Evolutionary conservation across 148 eudicot species (phyloP), one percentile per base, ranked within the genome.

Genomic region (Amaranthus palmeri): DNA sequence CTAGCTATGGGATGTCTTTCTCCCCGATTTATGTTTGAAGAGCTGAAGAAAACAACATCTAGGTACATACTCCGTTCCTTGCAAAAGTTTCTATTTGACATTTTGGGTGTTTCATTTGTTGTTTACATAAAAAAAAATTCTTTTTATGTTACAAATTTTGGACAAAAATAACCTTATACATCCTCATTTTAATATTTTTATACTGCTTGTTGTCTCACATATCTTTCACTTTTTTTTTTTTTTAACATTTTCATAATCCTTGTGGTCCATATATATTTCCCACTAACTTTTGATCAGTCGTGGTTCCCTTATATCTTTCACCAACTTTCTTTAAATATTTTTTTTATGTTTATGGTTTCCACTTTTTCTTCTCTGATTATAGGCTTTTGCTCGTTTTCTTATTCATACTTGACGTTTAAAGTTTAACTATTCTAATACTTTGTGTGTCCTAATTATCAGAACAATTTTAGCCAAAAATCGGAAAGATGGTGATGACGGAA

Each of bases 1-100:
- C 88, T 93, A 65, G 84, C 96, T 36, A 88, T 86, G 88, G 98
- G 98, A 75, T 91, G 98, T 75, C 90, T 93, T 63, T 93, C 98
- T 70, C 98, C 98, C 25, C 89, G 98, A 11, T 80, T 81, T 76
- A 87, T 93, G 97, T 93, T 93, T 79, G 98, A 89, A 74, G 98
- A 91, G 74, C 80, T 93, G 63, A 91, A 89, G 86, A 93, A 89
- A 71, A 85, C 92, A 36, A 75, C 88, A 71, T 89, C 97, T 56
- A 77, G 96, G 98, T 91, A 78, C 56, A 41, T 41, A 9, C 4
- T 49, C 11, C 47, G 53, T 10, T 4, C 9, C 3, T 48, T 51
- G 2, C 1, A 25, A 2, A 25, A 25, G 36, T 25, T 25, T 25
- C 2, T 25, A 25, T 25, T 0, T 25, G 36, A 1, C 36, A 25